A percentile compares a stretch with the other conserved stretches of the same genome.
Evolutionary conservation across 2,329 filamentous ascomycete species (phyloP).

Genomic region (Aspergillus intermedius): DNA sequence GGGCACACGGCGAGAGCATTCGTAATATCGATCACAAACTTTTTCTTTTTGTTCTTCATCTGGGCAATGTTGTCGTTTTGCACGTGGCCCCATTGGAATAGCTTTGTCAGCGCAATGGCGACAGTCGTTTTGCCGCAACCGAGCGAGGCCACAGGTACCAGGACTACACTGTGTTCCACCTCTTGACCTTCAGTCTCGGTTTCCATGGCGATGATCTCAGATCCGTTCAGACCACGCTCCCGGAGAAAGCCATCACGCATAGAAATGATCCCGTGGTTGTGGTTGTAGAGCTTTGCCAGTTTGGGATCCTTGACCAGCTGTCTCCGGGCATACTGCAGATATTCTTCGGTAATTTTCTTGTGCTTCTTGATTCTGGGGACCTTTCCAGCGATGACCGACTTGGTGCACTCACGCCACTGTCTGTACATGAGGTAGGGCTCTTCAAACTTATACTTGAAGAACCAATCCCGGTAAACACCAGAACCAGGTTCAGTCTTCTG

Average conservation of each 20-base stretch:
- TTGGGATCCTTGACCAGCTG: slow-evolving; percentile 63
- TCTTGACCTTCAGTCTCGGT: slow-evolving; percentile 45
- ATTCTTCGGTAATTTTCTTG: slow-evolving; percentile 80
- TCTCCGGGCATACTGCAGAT: slow-evolving; percentile 71
- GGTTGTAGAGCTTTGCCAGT: slow-evolving; percentile 65
- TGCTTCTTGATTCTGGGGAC: slow-evolving; percentile 80
- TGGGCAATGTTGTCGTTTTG: slow-evolving; percentile 95
- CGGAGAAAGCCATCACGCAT: slow-evolving; percentile 82
- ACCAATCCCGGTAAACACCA: slow-evolving; percentile 77
- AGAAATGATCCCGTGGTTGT: slow-evolving; percentile 91
- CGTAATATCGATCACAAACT: slow-evolving; percentile 67
- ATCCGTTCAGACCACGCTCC: slow-evolving; percentile 75
- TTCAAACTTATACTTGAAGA: slow-evolving; percentile 99
- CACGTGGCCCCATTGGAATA: slow-evolving; percentile 87
- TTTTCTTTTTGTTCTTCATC: slow-evolving; percentile 64
- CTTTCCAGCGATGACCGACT: slow-evolving; percentile 71
- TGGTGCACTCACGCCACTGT: slow-evolving; percentile 97
- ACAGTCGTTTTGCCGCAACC: slow-evolving; percentile 97
- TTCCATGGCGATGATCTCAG: slow-evolving; percentile 75
- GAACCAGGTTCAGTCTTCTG: slow-evolving; percentile 49
- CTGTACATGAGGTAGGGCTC: slow-evolving; percentile 98
- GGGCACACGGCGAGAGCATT: slow-evolving; percentile 57
- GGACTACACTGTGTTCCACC: slow-evolving; percentile 62
- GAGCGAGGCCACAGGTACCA: slow-evolving; percentile 88
- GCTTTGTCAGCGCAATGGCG: slow-evolving; percentile 68